Evolutionary conservation across 371 early-diverging fungal species (phyloP).

Genomic region (Cokeromyces recurvatus): DNA sequence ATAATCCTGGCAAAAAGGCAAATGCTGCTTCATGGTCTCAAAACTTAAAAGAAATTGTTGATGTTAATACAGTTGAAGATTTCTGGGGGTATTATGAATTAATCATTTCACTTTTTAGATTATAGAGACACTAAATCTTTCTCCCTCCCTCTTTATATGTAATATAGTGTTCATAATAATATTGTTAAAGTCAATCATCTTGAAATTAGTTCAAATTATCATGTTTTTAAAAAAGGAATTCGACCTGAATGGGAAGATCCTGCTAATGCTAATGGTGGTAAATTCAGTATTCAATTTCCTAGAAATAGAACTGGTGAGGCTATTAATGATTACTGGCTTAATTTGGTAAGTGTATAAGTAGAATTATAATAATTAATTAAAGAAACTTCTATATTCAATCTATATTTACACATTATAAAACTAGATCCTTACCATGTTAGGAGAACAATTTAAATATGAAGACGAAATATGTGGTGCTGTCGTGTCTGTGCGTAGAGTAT

Average conservation of each 20-base stretch:
- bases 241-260: conserved; percentile 98
- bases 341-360: conserved; percentile 64
- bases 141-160: too few relatives aligned
- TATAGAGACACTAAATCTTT: too few relatives aligned
- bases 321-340: conserved; percentile 81
- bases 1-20: conserved; percentile 77
- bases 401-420: too few relatives aligned
- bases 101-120: too few relatives aligned
- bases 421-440: conserved; percentile 83
- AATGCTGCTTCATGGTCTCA: conserved; percentile 80
- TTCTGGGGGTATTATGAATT: conserved; percentile 81
- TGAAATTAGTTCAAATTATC: conserved; percentile 80
- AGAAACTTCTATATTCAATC: too few relatives aligned
- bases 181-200: conserved; percentile 72
- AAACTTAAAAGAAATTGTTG: conserved; percentile 82
- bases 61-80: conserved; percentile 89
- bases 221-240: conserved; percentile 93
- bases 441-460: conserved; percentile 78
- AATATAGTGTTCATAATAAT: conserved; percentile 71
- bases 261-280: conserved; percentile 91
- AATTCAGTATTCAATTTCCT: conserved; percentile 84
- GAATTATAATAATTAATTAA: too few relatives aligned
- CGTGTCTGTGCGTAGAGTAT: conserved; percentile 75
- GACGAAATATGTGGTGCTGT: conserved; percentile 92
- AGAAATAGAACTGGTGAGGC: conserved; percentile 61